Evolutionary conservation across 805 yeast species (phyloP).

Genomic region (Grigorovia jiainica): DNA sequence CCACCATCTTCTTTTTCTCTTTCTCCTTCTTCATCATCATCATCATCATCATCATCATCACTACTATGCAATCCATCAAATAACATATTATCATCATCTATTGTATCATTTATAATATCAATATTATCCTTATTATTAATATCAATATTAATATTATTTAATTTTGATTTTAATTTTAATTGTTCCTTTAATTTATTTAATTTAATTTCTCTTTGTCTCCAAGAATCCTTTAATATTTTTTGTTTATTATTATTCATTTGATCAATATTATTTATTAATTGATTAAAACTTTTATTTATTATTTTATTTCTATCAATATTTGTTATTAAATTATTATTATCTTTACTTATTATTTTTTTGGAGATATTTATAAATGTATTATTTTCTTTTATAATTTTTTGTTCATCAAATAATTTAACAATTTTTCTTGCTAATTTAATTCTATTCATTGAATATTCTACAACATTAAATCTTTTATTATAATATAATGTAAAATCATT

Average conservation of each 20-base stretch:
- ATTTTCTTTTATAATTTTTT: constrained; percentile 11
- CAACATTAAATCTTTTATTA: constrained; percentile 41
- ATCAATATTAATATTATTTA: constrained; percentile 18
- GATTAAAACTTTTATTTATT: constrained; percentile 3
- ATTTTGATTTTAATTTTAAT: constrained; percentile 27
- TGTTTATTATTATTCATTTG: constrained; percentile 11
- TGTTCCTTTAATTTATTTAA: constrained; percentile 20
- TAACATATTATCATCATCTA: constrained; percentile 23
- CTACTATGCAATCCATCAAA: constrained; percentile 27
- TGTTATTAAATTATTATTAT: background rate
- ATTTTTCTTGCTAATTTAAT: constrained; percentile 29
- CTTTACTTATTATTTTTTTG: background rate
- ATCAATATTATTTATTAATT: constrained; percentile 11
- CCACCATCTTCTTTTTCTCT: too few species aligned
- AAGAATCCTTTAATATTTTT: constrained; percentile 24
- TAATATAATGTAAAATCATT: background rate
- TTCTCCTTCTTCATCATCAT: background rate
- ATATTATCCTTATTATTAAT: background rate
- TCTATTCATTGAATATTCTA: constrained; percentile 45
- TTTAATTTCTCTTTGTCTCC: constrained; percentile 26
- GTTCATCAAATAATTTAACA: constrained; percentile 21
- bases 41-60: constrained; percentile 20
- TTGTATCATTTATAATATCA: constrained; percentile 15
- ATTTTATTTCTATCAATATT: background rate
- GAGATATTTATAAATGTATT: constrained; percentile 22